phyloP scores from a whole-genome alignment of 371 early-diverging fungal genomes.

The Mucor racemosus region DNA sequence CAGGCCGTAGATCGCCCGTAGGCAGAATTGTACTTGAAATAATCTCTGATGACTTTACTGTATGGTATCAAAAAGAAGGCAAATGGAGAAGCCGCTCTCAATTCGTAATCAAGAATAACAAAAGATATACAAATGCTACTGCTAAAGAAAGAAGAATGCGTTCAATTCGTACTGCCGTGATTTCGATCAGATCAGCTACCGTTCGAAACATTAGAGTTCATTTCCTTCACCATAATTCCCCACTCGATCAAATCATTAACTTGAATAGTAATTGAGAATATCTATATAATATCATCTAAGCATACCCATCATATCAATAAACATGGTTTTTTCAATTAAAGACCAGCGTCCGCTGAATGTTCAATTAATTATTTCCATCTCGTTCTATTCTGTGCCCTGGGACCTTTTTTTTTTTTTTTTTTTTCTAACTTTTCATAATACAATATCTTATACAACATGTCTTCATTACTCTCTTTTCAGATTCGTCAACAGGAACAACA shows the following conservation, averaged over 20 bases:
- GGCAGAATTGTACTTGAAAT: background rate
- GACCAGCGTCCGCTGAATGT: background rate
- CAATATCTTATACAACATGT: constrained; percentile 31
- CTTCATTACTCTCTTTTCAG: constrained; percentile 52
- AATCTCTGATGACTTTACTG: background rate
- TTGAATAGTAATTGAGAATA: background rate
- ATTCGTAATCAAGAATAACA: background rate
- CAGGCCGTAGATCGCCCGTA: background rate
- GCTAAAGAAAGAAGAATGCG: background rate
- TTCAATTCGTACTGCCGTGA: background rate
- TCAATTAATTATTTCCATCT: constrained; percentile 1
- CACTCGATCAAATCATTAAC: background rate
- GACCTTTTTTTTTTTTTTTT: constrained; percentile 16
- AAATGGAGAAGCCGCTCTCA: background rate
- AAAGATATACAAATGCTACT: background rate
- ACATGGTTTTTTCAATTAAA: background rate
- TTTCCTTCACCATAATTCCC: background rate
- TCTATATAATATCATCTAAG: background rate
- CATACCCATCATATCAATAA: background rate
- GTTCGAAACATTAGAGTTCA: background rate
- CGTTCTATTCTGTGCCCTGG: constrained; percentile 14
- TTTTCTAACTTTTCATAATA: no score
- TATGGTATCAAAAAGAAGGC: background rate
- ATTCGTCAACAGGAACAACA: constrained; percentile 41
- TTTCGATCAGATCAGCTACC: background rate